Evolutionary conservation across 305 asterid species (phyloP), one percentile per base, ranked within the genome.

Genomic region (Lippia alba): DNA sequence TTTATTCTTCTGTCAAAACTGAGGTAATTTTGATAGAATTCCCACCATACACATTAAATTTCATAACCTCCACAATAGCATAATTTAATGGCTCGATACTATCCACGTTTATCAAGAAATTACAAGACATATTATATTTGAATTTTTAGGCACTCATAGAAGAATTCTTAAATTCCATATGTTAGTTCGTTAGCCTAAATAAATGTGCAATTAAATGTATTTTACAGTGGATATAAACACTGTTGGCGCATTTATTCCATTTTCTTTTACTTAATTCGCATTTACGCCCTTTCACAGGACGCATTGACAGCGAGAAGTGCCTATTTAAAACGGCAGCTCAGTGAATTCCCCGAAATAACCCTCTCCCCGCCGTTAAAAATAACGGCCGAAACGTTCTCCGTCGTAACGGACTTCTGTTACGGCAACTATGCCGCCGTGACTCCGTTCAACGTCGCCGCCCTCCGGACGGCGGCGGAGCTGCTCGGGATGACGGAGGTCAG

Each of bases 341-440:
- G 34, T n/a, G 79, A 77, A 24, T 17, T 82, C 57, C 63, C 96
- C 8, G 90, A 91, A 83, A 75, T 94, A 76, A 88, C 84, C 76
- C 86, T 94, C 67, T 78, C 96, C 2, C 97, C 97, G 46, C 92
- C 94, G 88, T 84, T 91, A 67, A 85, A 83, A 55, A 89, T 91
- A 82, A 89, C 96, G 82, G 77, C 94, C 2, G 89, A 80, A 61
- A 85, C 90, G 0, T 94, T 94, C 82, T 71, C 89, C 39, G 4
- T 77, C 14, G 82, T 94, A 10, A 77, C 86, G 30, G 96, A 91
- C 56, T 91, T 82, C 77, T 89, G 91, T 46, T 86, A 91, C 80
- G 94, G 90, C 8, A 67, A 72, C 73, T 85, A 68, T 82, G 60
- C 89, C 24, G 69, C 77, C 78, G 18, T 91, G 4, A 89, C 94